Conservation (phyloP, 2,329 filamentous ascomycete genomes). For the Aspergillus sp. region DNA sequence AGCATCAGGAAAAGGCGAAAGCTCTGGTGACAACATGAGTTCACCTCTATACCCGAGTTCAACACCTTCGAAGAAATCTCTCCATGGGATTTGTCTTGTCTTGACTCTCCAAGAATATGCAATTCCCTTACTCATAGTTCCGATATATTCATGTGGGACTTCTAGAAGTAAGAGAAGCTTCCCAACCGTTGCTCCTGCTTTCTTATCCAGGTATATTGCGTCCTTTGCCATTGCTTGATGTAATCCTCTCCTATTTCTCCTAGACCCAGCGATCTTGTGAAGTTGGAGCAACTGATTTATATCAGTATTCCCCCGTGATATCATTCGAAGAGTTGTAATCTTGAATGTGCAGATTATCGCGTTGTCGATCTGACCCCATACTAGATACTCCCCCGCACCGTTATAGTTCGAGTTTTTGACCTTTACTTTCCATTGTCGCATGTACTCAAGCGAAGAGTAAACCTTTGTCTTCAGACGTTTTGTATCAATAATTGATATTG, state of each 20-base stretch:
- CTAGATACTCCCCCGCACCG: slow-evolving; percentile 32
- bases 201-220: slow-evolving; percentile 11
- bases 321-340: slow-evolving; percentile 20
- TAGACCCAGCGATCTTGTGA: slow-evolving; percentile 7
- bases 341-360: slow-evolving; percentile 32
- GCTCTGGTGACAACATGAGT: not conserved
- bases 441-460: slow-evolving; percentile 28
- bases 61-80: slow-evolving; percentile 16
- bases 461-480: slow-evolving; percentile 22
- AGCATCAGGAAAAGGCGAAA: not conserved
- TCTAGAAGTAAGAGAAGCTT: slow-evolving; percentile 21
- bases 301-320: slow-evolving; percentile 15
- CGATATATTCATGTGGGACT: slow-evolving; percentile 23
- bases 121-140: slow-evolving; percentile 23
- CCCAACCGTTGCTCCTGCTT: slow-evolving; percentile 22
- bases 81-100: slow-evolving; percentile 9
- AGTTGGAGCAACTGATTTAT: slow-evolving; percentile 31
- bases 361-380: slow-evolving; percentile 33
- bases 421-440: slow-evolving; percentile 14
- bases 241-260: slow-evolving; percentile 11
- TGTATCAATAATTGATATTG: slow-evolving; percentile 32
- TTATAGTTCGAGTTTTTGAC: slow-evolving; percentile 29
- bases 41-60: slow-evolving; percentile 8
- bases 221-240: slow-evolving; percentile 14
- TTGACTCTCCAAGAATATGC: slow-evolving; percentile 22